Evolutionary conservation across 805 yeast genomes (phyloP).

Genomic region (Wickerhamomyces subpelliculosus): DNA sequence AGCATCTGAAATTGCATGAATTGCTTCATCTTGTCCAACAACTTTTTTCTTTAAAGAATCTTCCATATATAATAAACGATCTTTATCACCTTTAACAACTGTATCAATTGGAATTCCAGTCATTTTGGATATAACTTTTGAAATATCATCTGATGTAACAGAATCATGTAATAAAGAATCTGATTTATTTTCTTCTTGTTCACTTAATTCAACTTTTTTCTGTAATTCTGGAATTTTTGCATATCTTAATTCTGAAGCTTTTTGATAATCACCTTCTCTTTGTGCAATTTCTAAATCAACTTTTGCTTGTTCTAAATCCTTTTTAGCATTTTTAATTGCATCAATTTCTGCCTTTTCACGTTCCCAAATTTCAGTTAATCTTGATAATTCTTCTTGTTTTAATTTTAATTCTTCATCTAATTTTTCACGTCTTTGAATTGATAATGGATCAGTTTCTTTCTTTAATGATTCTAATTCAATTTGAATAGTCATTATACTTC

Average conservation of each 20-base stretch:
- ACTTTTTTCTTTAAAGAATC: constrained; percentile 67
- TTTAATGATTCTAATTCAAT: constrained; percentile 91
- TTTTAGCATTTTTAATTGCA: constrained; percentile 69
- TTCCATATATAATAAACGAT: constrained; percentile 85
- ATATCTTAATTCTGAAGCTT: constrained; percentile 86
- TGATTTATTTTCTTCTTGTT: constrained; percentile 24
- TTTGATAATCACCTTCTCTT: constrained; percentile 78
- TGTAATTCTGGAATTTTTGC: constrained; percentile 79
- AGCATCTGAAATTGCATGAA: constrained; percentile 83
- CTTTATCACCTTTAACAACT: constrained; percentile 90
- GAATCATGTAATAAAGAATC: constrained; percentile 69
- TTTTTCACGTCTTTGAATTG: constrained; percentile 69
- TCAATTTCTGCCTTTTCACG: constrained; percentile 73
- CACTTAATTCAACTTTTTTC: constrained; percentile 41
- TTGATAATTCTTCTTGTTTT: constrained; percentile 57
- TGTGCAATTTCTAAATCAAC: constrained; percentile 77
- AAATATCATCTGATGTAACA: constrained; percentile 91
- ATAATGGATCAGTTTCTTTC: constrained; percentile 84
- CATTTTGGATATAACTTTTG: constrained; percentile 85
- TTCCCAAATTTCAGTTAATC: constrained; percentile 84
- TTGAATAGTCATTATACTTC: constrained; percentile 87
- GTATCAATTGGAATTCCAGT: constrained; percentile 94
- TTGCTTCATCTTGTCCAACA: constrained; percentile 95
- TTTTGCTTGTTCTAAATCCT: constrained; percentile 77
- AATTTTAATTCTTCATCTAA: constrained; percentile 59